These are phyloP conservation scores for Neurospora sp. DNA, from an alignment of 495 filamentous ascomycete species.

Conservation along the genomic window DNA sequence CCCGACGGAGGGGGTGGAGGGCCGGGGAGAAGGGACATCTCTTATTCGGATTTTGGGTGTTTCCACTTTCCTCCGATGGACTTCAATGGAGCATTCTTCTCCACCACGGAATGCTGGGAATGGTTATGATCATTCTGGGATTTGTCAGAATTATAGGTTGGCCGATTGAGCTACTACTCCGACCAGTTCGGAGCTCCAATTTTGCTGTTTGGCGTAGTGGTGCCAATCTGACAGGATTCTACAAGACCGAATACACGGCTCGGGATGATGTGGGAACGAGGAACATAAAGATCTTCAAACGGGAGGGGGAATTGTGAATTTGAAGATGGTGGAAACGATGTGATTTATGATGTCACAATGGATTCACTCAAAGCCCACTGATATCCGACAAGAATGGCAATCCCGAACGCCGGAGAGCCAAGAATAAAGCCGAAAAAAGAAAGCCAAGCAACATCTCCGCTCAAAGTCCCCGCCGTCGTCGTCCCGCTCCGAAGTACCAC, in stretches of 20 bases:
- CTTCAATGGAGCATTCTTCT: neutral
- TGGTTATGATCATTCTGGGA: neutral
- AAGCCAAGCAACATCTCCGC: neutral
- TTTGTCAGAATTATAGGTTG: no score
- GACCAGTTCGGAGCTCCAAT: no score
- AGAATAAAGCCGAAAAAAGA: neutral
- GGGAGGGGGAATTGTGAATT: neutral
- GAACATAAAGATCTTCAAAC: neutral
- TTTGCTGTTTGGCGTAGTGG: no score
- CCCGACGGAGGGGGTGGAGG: neutral
- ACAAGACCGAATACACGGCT: neutral
- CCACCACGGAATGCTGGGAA: neutral
- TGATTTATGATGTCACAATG: neutral
- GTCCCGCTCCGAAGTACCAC: neutral
- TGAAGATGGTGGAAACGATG: neutral
- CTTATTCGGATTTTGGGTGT: neutral
- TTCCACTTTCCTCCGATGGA: neutral
- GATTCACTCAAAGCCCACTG: neutral
- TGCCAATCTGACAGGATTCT: no score
- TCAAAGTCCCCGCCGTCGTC: neutral
- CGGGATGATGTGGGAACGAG: neutral
- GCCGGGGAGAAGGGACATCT: neutral
- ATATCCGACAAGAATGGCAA: neutral
- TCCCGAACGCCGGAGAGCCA: neutral
- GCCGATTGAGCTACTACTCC: no score